These are phyloP conservation scores for Conoideocrella luteorostrata DNA, from an alignment of 2,329 filamentous ascomycete species.

Conservation along the genomic window DNA sequence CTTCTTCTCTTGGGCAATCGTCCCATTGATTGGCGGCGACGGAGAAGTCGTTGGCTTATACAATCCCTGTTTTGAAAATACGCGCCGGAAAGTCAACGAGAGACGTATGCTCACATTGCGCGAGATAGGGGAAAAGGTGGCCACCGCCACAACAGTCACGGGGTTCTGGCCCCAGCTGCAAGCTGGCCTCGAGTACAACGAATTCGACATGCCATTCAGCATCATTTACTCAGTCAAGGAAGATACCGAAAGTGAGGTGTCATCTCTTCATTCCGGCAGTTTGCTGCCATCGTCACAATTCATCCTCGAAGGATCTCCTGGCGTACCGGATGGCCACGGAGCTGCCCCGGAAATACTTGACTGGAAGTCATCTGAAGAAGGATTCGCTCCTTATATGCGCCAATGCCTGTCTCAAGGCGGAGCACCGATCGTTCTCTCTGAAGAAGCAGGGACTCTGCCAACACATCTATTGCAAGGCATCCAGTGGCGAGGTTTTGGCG, in stretches of 20 bases:
- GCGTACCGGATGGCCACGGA: slow-evolving; percentile 58
- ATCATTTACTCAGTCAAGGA: slow-evolving; percentile 71
- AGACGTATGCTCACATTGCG: slow-evolving; percentile 72
- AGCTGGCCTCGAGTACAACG: slow-evolving; percentile 64
- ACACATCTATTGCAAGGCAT: slow-evolving; percentile 58
- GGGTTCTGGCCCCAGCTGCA: slow-evolving; percentile 68
- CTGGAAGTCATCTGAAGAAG: slow-evolving; percentile 60
- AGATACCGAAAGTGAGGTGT: slow-evolving; percentile 63
- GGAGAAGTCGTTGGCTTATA: slow-evolving; percentile 71
- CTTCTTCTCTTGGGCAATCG: slow-evolving; percentile 77
- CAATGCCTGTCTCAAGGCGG: slow-evolving; percentile 64
- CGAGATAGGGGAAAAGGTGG: slow-evolving; percentile 70
- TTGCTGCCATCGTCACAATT: slow-evolving; percentile 56
- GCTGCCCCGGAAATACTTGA: slow-evolving; percentile 59
- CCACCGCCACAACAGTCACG: slow-evolving; percentile 64
- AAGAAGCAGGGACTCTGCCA: slow-evolving; percentile 61
- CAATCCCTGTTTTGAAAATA: slow-evolving; percentile 78
- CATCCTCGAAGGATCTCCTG: slow-evolving; percentile 65
- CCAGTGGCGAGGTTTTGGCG: slow-evolving; percentile 63
- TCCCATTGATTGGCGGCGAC: slow-evolving; percentile 68
- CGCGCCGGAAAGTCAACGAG: slow-evolving; percentile 69
- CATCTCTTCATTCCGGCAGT: slow-evolving; percentile 64
- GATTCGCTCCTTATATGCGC: slow-evolving; percentile 70
- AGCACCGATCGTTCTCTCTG: slow-evolving; percentile 60
- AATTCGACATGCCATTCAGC: slow-evolving; percentile 69